Percentiles rank a stretch among this genome's conserved stretches.
Evolutionary conservation across 257 asterid species (phyloP).

Genomic region (Cinchona pubescens): DNA sequence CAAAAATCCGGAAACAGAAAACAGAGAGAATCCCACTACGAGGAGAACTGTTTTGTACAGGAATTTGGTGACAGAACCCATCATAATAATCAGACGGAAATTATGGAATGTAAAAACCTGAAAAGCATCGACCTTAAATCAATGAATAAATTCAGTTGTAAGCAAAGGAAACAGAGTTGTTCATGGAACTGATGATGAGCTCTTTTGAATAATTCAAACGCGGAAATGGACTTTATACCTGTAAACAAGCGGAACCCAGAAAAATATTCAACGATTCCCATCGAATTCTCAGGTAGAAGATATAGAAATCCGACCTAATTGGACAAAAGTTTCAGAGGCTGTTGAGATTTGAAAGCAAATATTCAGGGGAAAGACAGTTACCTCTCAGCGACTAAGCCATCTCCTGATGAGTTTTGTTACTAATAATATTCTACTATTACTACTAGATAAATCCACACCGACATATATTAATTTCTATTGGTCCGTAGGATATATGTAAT

Average conservation of each 20-base stretch:
- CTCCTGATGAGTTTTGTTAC: too few species aligned
- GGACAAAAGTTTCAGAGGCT: slow-evolving; percentile 29
- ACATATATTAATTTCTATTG: too few species aligned
- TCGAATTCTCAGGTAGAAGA: slow-evolving; percentile 33
- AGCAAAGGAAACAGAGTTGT: slow-evolving; percentile 29
- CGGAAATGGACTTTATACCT: slow-evolving; percentile 52
- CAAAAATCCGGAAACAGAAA: slow-evolving; percentile 40
- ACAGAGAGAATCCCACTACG: slow-evolving; percentile 23
- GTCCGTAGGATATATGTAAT: too few species aligned
- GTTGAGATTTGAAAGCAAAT: slow-evolving; percentile 39
- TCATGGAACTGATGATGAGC: slow-evolving; percentile 39
- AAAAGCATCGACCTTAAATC: slow-evolving; percentile 10
- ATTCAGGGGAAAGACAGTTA: slow-evolving; percentile 42
- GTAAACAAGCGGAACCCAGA: slow-evolving; percentile 27
- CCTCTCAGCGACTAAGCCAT: slow-evolving; percentile 47
- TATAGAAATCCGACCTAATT: slow-evolving; percentile 63
- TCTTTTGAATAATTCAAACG: slow-evolving; percentile 48
- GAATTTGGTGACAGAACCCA: slow-evolving; percentile 40
- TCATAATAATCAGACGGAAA: slow-evolving; percentile 25
- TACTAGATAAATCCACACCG: neutral
- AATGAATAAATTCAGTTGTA: slow-evolving; percentile 30
- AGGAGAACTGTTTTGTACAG: slow-evolving; percentile 35
- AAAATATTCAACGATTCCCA: slow-evolving; percentile 11
- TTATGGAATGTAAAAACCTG: neutral
- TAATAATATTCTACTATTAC: too few species aligned